Evolutionary conservation across 768 basidiomycete species (phyloP).

Genomic region (Hebeloma cylindrosporum): DNA sequence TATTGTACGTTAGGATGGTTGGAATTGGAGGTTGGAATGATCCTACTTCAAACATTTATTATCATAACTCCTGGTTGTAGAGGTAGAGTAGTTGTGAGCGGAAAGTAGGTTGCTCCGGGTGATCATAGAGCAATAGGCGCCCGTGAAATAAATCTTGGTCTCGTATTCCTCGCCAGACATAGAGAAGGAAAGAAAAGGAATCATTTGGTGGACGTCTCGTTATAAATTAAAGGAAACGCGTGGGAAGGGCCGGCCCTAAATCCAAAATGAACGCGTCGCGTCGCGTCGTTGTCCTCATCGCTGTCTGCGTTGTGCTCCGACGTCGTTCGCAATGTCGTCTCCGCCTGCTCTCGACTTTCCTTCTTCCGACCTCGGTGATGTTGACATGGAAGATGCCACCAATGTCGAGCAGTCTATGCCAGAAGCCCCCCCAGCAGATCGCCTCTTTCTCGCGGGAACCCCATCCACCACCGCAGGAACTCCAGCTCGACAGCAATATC

Average conservation of each 20-base stretch:
- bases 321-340: slow-evolving; percentile 51
- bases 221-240: too few relatives aligned
- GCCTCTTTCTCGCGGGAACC: slow-evolving; percentile 55
- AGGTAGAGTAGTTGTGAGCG: too few relatives aligned
- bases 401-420: slow-evolving; percentile 38
- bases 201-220: too few relatives aligned
- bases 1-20: too few relatives aligned
- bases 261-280: slow-evolving; percentile 50
- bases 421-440: slow-evolving; percentile 40
- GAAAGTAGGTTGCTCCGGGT: too few relatives aligned
- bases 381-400: slow-evolving; percentile 33
- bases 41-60: too few relatives aligned
- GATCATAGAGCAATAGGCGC: too few relatives aligned
- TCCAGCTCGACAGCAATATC: slow-evolving; percentile 39
- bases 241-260: slow-evolving; percentile 46
- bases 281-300: slow-evolving; percentile 19
- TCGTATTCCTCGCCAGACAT: too few relatives aligned
- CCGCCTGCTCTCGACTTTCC: slow-evolving; percentile 66
- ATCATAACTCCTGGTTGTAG: too few relatives aligned
- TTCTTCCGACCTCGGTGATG: slow-evolving; percentile 52
- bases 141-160: too few relatives aligned
- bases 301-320: slow-evolving; percentile 16
- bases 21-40: too few relatives aligned
- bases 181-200: too few relatives aligned
- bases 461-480: slow-evolving; percentile 52